Conservation (phyloP, 2,329 filamentous ascomycete species). For the Zalaria sp. region DNA sequence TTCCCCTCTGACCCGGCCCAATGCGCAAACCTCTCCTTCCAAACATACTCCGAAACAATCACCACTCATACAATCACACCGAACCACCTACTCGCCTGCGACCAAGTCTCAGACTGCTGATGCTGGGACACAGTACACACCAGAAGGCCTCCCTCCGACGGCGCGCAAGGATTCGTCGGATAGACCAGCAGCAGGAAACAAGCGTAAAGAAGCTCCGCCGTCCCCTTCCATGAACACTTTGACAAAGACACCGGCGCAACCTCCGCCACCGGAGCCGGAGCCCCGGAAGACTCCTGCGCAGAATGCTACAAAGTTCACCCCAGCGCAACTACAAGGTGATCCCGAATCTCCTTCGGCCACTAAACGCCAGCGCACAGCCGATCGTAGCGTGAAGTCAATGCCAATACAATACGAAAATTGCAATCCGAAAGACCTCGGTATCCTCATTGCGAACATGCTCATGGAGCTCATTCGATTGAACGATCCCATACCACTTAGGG, state of each 20-base stretch:
- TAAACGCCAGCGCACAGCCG: slow-evolving; percentile 32
- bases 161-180: slow-evolving; percentile 6
- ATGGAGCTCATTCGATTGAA: slow-evolving; percentile 90
- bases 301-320: slow-evolving; percentile 13
- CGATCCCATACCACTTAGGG: slow-evolving; percentile 70
- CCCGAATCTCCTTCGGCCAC: slow-evolving; percentile 14
- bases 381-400: slow-evolving; percentile 40
- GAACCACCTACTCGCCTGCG: slow-evolving; percentile 1
- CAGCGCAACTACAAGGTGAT: not conserved
- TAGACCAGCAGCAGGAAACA: slow-evolving; percentile 1
- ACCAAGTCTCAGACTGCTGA: slow-evolving; percentile 21
- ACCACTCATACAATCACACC: slow-evolving; percentile 1
- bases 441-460: slow-evolving; percentile 88
- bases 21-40: not conserved
- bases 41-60: not conserved
- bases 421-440: slow-evolving; percentile 70
- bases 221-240: slow-evolving; percentile 8
- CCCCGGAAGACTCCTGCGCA: slow-evolving; percentile 10
- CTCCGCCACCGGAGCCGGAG: not conserved
- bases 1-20: slow-evolving; percentile 1
- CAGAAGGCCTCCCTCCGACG: slow-evolving; percentile 31
- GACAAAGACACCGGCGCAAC: not conserved
- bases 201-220: slow-evolving; percentile 11
- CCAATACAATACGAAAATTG: slow-evolving; percentile 70
- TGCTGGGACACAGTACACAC: slow-evolving; percentile 41